Base-by-base conservation (phyloP, 805 yeast genomes). In the Grigorovia humatica region DNA sequence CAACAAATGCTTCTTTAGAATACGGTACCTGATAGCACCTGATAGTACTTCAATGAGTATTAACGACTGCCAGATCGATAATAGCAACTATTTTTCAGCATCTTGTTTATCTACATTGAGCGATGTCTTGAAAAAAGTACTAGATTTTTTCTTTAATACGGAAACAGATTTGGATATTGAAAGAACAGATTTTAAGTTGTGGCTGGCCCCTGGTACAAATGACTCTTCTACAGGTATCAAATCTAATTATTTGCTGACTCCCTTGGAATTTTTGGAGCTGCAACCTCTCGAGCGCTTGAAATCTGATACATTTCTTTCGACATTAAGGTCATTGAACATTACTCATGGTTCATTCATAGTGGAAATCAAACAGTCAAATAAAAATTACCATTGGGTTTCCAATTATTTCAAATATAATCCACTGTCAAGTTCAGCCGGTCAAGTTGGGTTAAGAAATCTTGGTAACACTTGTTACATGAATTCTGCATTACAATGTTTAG, bases 401-500 rank as follows among this genome's bases (percentile, higher is more conserved):
- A 63, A 63, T 43, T 66, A 63, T 49, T 59, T 56, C 40, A 57
- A 59, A 4, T 65, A 68, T 42, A 63, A 66, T 52, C 62, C 68
- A 9, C 59, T 68, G 2, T 23, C 54, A 0, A 64, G 66, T n/a
- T 60, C 72, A 1, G 60, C 64, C 51, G 90, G 96, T 57, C 57
- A 51, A 8, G 66, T 74, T 53, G 83, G 97, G 54, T 57, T 83
- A 61, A 70, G 75, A 49, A 90, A 88, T 62, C 70, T 89, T 54
- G 97, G 97, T 2, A 90, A 90, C 64, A 83, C 95, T 0, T 90
- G 97, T 66, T 90, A 88, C 66, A 89, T 90, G 97, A 89, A 88
- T 66, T 86, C 95, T 9, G 96, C 96, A 0, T 69, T 91, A 46
- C 98, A 93, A 63, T 91, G 97, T 61, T 70, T 91, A 44, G 77